A percentile compares a stretch with the other conserved stretches of the same genome.
These are phyloP conservation scores for Pythium plurisporium DNA, from an alignment of 352 stramenopile genomes.

Conservation along the genomic window DNA sequence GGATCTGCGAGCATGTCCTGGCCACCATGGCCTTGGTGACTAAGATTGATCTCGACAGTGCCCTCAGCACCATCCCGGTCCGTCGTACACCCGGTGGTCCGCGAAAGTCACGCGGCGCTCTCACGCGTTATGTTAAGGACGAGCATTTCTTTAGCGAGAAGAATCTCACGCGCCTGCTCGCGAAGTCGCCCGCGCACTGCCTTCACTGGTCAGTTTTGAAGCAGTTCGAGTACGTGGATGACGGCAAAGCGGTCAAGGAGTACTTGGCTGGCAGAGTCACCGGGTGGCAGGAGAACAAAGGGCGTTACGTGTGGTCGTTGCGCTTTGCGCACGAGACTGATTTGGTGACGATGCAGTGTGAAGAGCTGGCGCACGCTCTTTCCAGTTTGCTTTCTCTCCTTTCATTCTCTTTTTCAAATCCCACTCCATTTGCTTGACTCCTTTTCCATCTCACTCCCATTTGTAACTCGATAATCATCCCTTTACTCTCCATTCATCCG, in stretches of 20 bases:
- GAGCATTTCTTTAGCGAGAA: slow-evolving; percentile 1
- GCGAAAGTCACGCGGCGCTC: not conserved
- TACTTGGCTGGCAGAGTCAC: not conserved
- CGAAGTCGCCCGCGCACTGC: not conserved
- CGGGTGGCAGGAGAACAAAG: slow-evolving; percentile 1
- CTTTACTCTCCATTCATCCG: not conserved
- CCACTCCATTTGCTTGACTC: not conserved
- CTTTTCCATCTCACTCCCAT: not conserved
- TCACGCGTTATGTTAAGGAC: not conserved
- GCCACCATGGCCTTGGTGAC: not conserved
- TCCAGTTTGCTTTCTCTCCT: not conserved
- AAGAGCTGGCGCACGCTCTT: not conserved
- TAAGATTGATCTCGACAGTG: not conserved
- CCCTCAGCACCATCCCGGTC: not conserved
- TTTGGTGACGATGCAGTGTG: not conserved
- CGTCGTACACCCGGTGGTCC: not conserved
- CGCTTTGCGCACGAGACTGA: not conserved
- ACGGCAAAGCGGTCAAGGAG: not conserved
- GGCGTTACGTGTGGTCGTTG: not conserved
- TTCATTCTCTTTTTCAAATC: not conserved
- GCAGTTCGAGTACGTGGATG: not conserved
- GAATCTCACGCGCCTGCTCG: slow-evolving; percentile 1
- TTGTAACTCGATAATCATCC: not conserved
- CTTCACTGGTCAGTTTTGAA: slow-evolving; percentile 1
- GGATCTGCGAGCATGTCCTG: not conserved